Base-by-base conservation (phyloP, 768 basidiomycete species). In the Boletus reticulatus region DNA sequence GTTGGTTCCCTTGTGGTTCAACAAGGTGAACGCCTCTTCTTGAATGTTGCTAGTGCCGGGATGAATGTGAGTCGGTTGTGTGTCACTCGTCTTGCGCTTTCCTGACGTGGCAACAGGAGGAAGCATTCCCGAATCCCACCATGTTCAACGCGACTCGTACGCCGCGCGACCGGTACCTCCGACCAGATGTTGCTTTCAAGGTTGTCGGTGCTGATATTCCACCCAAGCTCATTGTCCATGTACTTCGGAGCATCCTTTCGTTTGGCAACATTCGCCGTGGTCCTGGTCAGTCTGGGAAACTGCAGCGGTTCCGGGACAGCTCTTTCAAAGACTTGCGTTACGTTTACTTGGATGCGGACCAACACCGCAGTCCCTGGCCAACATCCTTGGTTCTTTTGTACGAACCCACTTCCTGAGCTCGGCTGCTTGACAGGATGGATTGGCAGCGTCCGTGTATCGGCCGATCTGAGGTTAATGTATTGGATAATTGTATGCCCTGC, bases 301-400 rank as follows among this genome's bases (percentile, higher is more conserved):
- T 93, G 32, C 79, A 79, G 53, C 76, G 87, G 50, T 88, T 83
- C 76, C 65, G 74, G 48, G 77, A 83, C 50, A 58, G 62, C 3
- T 72, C 75, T 38, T 73, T 79, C 43, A 82, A 77, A 6, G 78
- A 82, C 45, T 68, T 83, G 22, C 73, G 72, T 11, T 79, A 79
- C 61, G 75, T 77, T 51, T 91, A 89, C 67, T 72, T 92, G 56
- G 78, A 82, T 54, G 62, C 67, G 1, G 68, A 75, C 2, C 78
- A 83, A 62, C 51, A 73, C n/a, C 73, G 79, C 12, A 75, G 75
- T 5, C 82, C 87, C 17, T 90, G 88, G 88, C 86, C 89, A 1
- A 80, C 79, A 8, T 82, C 83, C 3, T 73, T 92, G 79, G 72
- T 83, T 27, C 63, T 90, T 36, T 73, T 84, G 74, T 72, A 72